These are phyloP conservation scores for Chaetomiaceae sp. DNA, from an alignment of 2,329 filamentous ascomycete species.

Conservation along the genomic window DNA sequence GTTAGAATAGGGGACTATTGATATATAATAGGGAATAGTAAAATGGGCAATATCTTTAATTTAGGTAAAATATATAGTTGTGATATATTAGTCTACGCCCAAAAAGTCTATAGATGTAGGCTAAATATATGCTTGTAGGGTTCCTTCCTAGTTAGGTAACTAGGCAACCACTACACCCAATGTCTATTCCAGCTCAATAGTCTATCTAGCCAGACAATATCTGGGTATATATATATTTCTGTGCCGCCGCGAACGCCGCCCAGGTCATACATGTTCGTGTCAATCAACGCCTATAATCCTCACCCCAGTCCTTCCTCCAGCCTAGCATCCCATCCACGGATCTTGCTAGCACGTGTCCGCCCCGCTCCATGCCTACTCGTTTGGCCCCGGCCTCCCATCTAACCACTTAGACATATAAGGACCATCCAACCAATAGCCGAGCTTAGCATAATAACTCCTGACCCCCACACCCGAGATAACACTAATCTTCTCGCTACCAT, in stretches of 20 bases:
- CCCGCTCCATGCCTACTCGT: slow-evolving; percentile 1
- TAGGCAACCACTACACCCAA: too few relatives aligned
- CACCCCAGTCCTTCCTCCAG: neutral
- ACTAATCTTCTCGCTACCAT: slow-evolving; percentile 88
- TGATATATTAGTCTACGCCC: too few relatives aligned
- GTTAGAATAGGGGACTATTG: too few relatives aligned
- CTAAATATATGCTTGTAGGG: too few relatives aligned
- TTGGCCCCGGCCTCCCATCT: slow-evolving; percentile 41
- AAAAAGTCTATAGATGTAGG: too few relatives aligned
- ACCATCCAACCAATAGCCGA: slow-evolving; percentile 91
- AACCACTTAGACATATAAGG: slow-evolving; percentile 73
- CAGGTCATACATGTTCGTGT: neutral
- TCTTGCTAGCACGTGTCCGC: too few relatives aligned
- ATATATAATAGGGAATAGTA: too few relatives aligned
- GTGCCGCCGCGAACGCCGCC: neutral
- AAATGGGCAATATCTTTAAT: too few relatives aligned
- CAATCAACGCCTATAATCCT: neutral
- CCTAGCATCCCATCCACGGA: too few relatives aligned
- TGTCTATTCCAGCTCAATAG: too few relatives aligned
- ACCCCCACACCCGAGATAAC: slow-evolving; percentile 98
- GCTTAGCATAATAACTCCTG: slow-evolving; percentile 85
- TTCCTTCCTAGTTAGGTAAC: too few relatives aligned
- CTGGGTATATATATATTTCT: neutral
- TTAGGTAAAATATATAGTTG: too few relatives aligned
- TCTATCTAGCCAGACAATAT: neutral